Evolutionary conservation across 345 rosid species (phyloP).

Genomic region (Gossypium turneri): DNA sequence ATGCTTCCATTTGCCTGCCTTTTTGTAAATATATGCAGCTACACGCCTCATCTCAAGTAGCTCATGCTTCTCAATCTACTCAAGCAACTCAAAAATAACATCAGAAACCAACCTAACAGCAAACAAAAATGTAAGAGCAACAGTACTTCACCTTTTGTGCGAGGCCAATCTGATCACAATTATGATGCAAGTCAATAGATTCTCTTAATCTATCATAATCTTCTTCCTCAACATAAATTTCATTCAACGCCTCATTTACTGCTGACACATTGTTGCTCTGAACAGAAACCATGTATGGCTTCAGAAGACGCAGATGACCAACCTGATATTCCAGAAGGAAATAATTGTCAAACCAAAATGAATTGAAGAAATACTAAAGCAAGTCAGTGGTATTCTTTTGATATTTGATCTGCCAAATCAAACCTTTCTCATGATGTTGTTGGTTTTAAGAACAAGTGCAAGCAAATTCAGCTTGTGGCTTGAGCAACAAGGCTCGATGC

Average conservation of each 20-base stretch:
- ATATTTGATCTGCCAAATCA: too few relatives aligned
- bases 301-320: neutral
- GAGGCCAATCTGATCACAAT: neutral
- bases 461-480: too few relatives aligned
- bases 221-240: neutral
- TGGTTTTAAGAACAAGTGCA: too few relatives aligned
- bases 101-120: neutral
- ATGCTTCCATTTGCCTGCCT: neutral
- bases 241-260: neutral
- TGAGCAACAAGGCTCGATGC: too few relatives aligned
- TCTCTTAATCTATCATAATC: neutral
- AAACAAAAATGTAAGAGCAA: neutral
- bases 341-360: neutral
- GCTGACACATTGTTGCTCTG: neutral
- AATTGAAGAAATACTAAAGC: too few relatives aligned
- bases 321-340: neutral
- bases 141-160: neutral
- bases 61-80: neutral
- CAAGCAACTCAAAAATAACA: neutral
- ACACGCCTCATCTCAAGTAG: neutral
- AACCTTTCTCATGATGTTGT: slow-evolving; percentile 77
- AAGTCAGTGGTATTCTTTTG: too few relatives aligned
- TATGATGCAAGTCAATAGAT: neutral
- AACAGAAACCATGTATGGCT: neutral
- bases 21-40: neutral